Evolutionary conservation across 2,329 filamentous ascomycete species (phyloP), one percentile per base, ranked within the genome.

Genomic region (Apiospora phragmitis): DNA sequence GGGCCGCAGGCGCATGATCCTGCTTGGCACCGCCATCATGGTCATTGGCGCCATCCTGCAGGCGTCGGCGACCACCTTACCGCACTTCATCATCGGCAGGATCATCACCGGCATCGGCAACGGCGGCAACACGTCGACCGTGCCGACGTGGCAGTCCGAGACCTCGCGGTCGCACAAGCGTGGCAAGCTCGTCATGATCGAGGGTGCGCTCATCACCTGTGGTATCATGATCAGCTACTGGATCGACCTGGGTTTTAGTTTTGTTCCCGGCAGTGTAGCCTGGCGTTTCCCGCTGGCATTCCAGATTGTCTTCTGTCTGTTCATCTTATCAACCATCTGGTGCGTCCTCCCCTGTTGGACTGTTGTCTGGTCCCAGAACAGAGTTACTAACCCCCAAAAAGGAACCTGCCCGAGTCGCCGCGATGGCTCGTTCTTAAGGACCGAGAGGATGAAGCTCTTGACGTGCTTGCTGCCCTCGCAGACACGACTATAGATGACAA

Each of bases 221-320:
- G 88, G 88, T 45, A 87, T 89, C 77, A 87, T 86, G 76, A 82
- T 89, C 29, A 86, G 84, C 4, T 90, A 90, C 78, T 91, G 89
- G 89, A 82, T 91, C 65, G 88, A 90, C 73, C 85, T 89, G 55
- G 88, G 87, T 26, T 82, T 89, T 73, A 87, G 85, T 3, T 89
- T 87, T 73, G 83, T 85, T 4, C 85, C 81, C 1, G 82, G 82
- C 65, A 84, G 83, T 14, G 82, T 87, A 32, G 80, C 84, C 0
- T 89, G 90, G 90, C 83, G 90, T 2, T 91, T 91, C 76, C 90
- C 90, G 0, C 81, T 91, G 24, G 86, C 85, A 1, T 86, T 89
- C 76, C 86, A 88, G 74, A 84, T 90, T 38, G 74, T 87, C 32
- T 91, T 91, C 76, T 88, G 88, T 38, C 16, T 90, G 9, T 84